Evolutionary conservation across 129 eudicot genomes (phyloP).

Genomic region (Helichrysum umbraculigerum): DNA sequence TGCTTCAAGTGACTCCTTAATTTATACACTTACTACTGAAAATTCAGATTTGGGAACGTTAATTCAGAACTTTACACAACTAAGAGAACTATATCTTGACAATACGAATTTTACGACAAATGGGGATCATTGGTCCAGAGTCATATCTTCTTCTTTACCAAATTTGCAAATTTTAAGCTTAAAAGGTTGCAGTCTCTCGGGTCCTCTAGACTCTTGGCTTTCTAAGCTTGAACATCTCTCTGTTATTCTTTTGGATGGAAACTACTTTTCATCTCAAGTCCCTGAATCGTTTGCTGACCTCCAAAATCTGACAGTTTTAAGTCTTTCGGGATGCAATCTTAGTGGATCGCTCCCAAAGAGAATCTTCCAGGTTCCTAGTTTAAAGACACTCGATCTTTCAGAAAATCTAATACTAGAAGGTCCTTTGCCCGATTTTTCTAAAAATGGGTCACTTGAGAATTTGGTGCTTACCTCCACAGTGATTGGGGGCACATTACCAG

Average conservation of each 20-base stretch:
- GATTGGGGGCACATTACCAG: slow-evolving; percentile 29
- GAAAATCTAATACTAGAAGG: slow-evolving; percentile 29
- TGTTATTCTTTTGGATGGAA: slow-evolving; percentile 23
- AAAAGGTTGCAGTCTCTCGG: neutral
- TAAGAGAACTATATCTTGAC: neutral
- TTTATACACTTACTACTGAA: neutral
- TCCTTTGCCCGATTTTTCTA: slow-evolving; percentile 26
- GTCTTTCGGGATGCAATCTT: slow-evolving; percentile 25
- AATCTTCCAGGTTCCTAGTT: slow-evolving; percentile 35
- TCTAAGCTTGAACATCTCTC: slow-evolving; percentile 24
- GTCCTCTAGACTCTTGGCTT: slow-evolving; percentile 22
- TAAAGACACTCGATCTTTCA: slow-evolving; percentile 26
- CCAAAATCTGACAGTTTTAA: slow-evolving; percentile 25
- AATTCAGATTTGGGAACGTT: neutral
- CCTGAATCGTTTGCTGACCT: slow-evolving; percentile 33
- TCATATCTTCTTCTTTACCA: neutral
- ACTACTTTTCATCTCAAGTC: slow-evolving; percentile 18
- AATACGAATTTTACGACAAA: neutral
- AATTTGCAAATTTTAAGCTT: neutral
- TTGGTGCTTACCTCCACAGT: neutral
- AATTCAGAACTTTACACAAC: neutral
- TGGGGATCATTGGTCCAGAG: neutral
- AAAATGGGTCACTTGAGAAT: too few species aligned
- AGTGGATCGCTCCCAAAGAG: slow-evolving; percentile 29
- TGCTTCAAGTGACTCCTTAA: neutral